Evolutionary conservation across 768 basidiomycete genomes (phyloP).

Genomic region (Phlebiopsis flavidoalba): DNA sequence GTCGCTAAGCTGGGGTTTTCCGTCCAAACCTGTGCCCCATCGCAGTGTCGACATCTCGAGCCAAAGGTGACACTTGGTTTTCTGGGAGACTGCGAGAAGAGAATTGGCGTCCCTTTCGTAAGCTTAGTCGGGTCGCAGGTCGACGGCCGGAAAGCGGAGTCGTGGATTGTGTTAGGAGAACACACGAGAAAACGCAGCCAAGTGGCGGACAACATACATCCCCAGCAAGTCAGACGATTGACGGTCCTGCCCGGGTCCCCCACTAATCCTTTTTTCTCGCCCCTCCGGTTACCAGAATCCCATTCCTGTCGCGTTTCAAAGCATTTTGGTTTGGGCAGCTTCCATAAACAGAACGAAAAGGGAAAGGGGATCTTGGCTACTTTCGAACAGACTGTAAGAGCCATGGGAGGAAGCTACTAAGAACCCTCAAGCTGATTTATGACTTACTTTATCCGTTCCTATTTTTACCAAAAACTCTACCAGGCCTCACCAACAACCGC

Average conservation of each 20-base stretch:
- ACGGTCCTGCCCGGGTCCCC: no score
- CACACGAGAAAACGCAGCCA: neutral
- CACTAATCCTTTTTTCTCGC: no score
- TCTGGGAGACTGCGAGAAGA: no score
- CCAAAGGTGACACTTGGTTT: no score
- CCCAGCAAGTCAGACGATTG: constrained; percentile 71
- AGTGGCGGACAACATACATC: constrained; percentile 48
- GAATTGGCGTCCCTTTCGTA: constrained; percentile 69
- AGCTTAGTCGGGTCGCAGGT: constrained; percentile 87
- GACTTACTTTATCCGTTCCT: constrained; percentile 71
- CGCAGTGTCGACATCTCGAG: constrained; percentile 48
- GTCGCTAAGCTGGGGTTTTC: constrained; percentile 93
- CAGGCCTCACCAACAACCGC: no score
- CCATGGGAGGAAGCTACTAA: constrained; percentile 16
- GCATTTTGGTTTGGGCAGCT: constrained; percentile 73
- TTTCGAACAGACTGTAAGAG: constrained; percentile 2
- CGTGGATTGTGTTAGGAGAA: neutral
- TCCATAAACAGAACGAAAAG: constrained; percentile 34
- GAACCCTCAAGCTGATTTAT: constrained; percentile 71
- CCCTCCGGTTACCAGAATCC: constrained; percentile 98
- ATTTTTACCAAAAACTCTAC: constrained; percentile 80
- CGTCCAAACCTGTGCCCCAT: no score
- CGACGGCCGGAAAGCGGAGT: constrained; percentile 61
- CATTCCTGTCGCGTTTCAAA: constrained; percentile 86
- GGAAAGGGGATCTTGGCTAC: constrained; percentile 1